Evolutionary conservation across 179 eudicot species (phyloP).

Genomic region (Sideroxylon spinosum): DNA sequence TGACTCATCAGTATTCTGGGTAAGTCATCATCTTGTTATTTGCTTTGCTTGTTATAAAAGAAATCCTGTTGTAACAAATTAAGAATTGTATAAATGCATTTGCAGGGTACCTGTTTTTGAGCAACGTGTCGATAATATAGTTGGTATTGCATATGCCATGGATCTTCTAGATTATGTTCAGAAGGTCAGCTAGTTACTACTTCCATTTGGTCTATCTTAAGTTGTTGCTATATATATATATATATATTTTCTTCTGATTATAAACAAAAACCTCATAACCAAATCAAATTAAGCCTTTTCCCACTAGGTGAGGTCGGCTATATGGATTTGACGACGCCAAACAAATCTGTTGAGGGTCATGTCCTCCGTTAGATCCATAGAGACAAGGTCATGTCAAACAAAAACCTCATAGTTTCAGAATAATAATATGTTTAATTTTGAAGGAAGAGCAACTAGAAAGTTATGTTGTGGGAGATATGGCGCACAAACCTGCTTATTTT

Average conservation of each 20-base stretch:
- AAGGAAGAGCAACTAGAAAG: constrained; percentile 87
- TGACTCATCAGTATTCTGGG: constrained; percentile 95
- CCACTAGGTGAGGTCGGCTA: too few relatives aligned
- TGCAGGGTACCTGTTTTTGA: constrained; percentile 91
- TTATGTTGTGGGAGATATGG: constrained; percentile 77
- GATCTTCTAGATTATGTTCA: constrained; percentile 79
- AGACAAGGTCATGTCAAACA: too few relatives aligned
- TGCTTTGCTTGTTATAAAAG: background rate
- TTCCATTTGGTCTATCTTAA: background rate
- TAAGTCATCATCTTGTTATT: constrained; percentile 8
- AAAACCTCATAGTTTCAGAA: constrained; percentile 43
- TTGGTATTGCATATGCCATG: constrained; percentile 98
- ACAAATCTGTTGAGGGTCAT: too few relatives aligned
- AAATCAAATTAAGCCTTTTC: too few relatives aligned
- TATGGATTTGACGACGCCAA: too few relatives aligned
- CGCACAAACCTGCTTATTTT: constrained; percentile 91
- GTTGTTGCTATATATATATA: background rate
- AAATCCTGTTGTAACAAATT: background rate
- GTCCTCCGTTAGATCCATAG: too few relatives aligned
- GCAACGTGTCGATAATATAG: constrained; percentile 90
- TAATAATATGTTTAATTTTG: constrained; percentile 46
- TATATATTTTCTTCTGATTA: constrained; percentile 9
- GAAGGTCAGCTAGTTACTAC: constrained; percentile 51
- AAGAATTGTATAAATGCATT: background rate
- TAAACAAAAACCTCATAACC: background rate